Conservation (phyloP, 495 filamentous ascomycete species). For the Chaetomium tenue region DNA sequence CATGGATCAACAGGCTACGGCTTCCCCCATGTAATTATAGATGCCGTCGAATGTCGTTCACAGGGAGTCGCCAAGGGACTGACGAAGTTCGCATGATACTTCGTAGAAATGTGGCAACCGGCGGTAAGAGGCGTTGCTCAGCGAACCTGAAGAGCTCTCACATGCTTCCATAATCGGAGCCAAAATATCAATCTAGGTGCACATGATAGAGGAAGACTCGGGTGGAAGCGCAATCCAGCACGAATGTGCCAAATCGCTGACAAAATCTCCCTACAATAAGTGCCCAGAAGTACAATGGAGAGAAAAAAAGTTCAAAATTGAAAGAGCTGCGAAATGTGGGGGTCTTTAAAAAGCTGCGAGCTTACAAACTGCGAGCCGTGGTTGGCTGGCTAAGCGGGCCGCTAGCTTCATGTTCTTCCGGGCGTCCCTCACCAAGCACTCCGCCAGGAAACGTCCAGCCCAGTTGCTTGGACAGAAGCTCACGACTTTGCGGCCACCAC, state of each 20-base stretch:
- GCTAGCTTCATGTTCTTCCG: constrained; percentile 28
- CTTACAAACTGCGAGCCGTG: constrained; percentile 29
- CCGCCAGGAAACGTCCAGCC: constrained; percentile 2
- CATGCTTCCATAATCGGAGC: constrained; percentile 62
- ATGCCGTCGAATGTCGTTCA: too few species aligned
- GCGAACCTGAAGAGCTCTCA: constrained; percentile 45
- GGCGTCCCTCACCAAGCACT: not conserved
- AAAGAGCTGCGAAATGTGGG: constrained; percentile 25
- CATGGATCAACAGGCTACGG: too few species aligned
- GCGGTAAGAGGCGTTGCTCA: constrained; percentile 60
- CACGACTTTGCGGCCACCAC: constrained; percentile 21
- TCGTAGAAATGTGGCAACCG: constrained; percentile 53
- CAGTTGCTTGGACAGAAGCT: constrained; percentile 12
- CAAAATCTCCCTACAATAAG: constrained; percentile 80
- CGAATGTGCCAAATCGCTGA: constrained; percentile 29
- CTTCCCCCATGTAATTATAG: not conserved
- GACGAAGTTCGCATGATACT: too few species aligned
- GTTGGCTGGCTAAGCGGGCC: constrained; percentile 33
- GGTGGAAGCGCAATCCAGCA: constrained; percentile 32
- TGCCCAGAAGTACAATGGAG: constrained; percentile 61
- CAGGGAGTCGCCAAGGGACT: not conserved
- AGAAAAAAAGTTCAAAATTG: constrained; percentile 41
- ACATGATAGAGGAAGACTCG: constrained; percentile 63
- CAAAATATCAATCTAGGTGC: constrained; percentile 52
- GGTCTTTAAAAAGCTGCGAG: constrained; percentile 27